A percentile compares a stretch with the other conserved stretches of the same genome.
phyloP scores from a whole-genome alignment of 768 basidiomycete genomes.

The Kwoniella dejecticola region DNA sequence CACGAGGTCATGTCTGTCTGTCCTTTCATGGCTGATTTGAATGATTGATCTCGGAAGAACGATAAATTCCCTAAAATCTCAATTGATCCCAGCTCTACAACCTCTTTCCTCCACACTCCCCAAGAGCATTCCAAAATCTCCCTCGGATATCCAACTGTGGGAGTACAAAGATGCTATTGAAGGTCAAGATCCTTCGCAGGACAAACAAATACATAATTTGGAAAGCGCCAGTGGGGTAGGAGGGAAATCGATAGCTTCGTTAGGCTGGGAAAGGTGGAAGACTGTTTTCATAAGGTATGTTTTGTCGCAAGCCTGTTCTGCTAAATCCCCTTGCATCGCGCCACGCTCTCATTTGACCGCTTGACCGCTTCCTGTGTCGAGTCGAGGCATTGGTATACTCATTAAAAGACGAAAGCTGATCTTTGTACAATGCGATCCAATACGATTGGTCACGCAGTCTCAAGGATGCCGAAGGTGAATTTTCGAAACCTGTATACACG shows the following conservation, averaged over 20 bases:
- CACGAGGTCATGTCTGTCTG: too few relatives aligned
- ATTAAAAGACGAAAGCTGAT: too few relatives aligned
- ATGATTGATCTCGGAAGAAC: constrained; percentile 25
- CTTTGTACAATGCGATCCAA: not conserved
- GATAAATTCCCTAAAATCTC: constrained; percentile 30
- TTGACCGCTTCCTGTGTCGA: too few relatives aligned
- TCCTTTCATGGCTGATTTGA: too few relatives aligned
- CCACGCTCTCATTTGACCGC: too few relatives aligned
- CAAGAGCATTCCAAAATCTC: constrained; percentile 17
- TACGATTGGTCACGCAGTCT: constrained; percentile 20
- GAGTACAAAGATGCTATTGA: constrained; percentile 27
- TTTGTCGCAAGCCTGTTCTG: not conserved
- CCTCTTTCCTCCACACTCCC: constrained; percentile 27
- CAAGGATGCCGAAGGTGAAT: constrained; percentile 24
- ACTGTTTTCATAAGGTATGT: constrained; percentile 44
- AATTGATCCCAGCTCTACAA: constrained; percentile 37
- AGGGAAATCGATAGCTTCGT: constrained; percentile 10
- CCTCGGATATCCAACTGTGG: constrained; percentile 34
- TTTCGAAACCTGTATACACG: constrained; percentile 41
- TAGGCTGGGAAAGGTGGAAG: constrained; percentile 45
- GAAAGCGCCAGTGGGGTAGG: constrained; percentile 18
- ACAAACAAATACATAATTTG: constrained; percentile 23
- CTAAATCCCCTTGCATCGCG: too few relatives aligned
- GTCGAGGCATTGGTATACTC: too few relatives aligned
- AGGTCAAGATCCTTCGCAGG: constrained; percentile 17